phyloP scores from a whole-genome alignment of 495 filamentous ascomycete species.

The Aspergillus mulundensis region DNA sequence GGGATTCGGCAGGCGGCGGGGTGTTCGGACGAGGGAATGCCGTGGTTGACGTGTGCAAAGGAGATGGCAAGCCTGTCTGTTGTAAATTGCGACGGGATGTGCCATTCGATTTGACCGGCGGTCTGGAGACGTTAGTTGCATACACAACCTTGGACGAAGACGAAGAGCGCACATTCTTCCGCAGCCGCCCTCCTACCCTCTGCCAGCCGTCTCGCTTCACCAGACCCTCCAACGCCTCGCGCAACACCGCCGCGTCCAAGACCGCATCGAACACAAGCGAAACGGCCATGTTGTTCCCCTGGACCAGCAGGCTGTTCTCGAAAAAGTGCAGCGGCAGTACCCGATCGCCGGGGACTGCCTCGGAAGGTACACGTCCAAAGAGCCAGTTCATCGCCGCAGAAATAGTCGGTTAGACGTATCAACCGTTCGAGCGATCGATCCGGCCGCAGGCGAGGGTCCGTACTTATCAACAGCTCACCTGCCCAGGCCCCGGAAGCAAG shows the following conservation, averaged over 20 bases:
- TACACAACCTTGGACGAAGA: too few relatives aligned
- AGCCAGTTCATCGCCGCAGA: slow-evolving; percentile 11
- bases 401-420: neutral
- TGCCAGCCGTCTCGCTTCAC: slow-evolving; percentile 40
- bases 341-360: slow-evolving; percentile 18
- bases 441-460: too few relatives aligned
- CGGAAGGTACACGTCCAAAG: slow-evolving; percentile 6
- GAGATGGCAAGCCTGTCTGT: slow-evolving; percentile 30
- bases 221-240: slow-evolving; percentile 32
- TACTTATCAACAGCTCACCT: too few relatives aligned
- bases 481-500: too few relatives aligned
- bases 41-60: slow-evolving; percentile 33
- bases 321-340: slow-evolving; percentile 23
- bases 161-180: slow-evolving; percentile 38
- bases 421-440: too few relatives aligned
- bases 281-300: slow-evolving; percentile 24
- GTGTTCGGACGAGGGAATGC: slow-evolving; percentile 26
- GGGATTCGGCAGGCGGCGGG: slow-evolving; percentile 30
- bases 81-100: slow-evolving; percentile 38
- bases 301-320: slow-evolving; percentile 20
- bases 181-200: slow-evolving; percentile 44
- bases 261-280: slow-evolving; percentile 48
- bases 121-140: slow-evolving; percentile 11
- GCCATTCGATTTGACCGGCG: slow-evolving; percentile 37
- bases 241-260: slow-evolving; percentile 42